Evolutionary conservation across 495 filamentous ascomycete genomes (phyloP), one percentile per base, ranked within the genome.

Genomic region (Penicillium turbatum): DNA sequence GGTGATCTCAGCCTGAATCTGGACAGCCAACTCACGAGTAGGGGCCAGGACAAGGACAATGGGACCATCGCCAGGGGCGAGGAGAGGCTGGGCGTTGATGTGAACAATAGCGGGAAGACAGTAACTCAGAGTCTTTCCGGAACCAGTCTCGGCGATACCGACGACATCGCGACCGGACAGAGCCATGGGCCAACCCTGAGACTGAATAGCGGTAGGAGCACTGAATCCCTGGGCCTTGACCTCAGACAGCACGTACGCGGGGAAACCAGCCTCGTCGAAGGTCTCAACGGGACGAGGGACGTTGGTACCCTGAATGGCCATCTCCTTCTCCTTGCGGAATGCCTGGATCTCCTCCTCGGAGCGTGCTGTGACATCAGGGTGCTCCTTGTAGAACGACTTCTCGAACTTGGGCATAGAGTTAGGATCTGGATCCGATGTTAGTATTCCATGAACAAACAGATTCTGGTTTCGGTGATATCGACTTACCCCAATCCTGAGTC

Each of bases 101-200:
- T 98, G 93, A 41, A 98, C 93, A 60, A 98, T 98, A 54, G 93
- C 92, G 39, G 93, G 93, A 53, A 98, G 85, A 76, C 93, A 98
- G 79, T 98, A 98, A 35, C 91, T 96, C 52, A 98, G 79, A 0
- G 93, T 98, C 86, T 98, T 98, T 79, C 93, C 93, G 60, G 93
- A 98, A 67, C 93, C 93, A 34, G 93, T 98, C 80, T 98, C 93
- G 66, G 93, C 93, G 75, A 98, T 97, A 85, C 93, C 93, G 69
- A 98, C 93, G 52, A 97, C 93, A 69, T 98, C 93, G 61, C 93
- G 92, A 72, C 93, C 93, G 39, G 92, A 95, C 42, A 98, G 85
- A 67, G 93, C 92, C 93, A 97, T 97, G 45, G 93, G 93, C 93
- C 93, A 98, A 59, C 93, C 95, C 71, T 97, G 93, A 48, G 95